phyloP scores from a whole-genome alignment of 2,329 filamentous ascomycete species.

The Arachnomyces sp. region DNA sequence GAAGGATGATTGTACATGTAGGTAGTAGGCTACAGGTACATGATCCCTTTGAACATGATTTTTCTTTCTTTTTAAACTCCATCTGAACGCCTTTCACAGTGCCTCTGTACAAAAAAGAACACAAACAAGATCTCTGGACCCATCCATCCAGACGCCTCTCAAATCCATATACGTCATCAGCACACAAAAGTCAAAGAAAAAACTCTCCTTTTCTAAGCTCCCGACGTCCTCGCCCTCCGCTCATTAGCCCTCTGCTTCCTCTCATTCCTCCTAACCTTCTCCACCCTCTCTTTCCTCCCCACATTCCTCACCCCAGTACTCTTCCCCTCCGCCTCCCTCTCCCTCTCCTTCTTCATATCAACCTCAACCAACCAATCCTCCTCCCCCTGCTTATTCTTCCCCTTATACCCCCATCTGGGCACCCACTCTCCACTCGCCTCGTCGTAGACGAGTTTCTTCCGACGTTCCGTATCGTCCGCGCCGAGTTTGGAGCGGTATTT shows the following conservation, averaged over 20 bases:
- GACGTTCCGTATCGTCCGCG: constrained; percentile 58
- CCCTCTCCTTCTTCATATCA: constrained; percentile 63
- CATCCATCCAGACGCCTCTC: no score
- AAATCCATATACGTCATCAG: constrained; percentile 2
- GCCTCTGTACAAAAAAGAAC: no score
- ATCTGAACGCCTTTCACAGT: no score
- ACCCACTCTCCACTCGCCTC: constrained; percentile 81
- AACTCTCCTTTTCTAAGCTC: constrained; percentile 13
- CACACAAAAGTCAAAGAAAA: constrained; percentile 13
- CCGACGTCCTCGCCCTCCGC: constrained; percentile 37
- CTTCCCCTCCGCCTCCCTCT: constrained; percentile 48
- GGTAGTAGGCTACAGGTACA: no score
- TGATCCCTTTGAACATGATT: no score
- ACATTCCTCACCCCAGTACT: constrained; percentile 57
- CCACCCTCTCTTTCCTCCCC: constrained; percentile 61
- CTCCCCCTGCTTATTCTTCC: constrained; percentile 75
- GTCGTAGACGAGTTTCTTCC: constrained; percentile 70
- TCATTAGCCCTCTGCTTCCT: constrained; percentile 62
- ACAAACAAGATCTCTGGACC: no score
- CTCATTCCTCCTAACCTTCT: constrained; percentile 57
- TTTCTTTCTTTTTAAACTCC: no score
- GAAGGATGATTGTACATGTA: no score
- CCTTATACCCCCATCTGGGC: constrained; percentile 91
- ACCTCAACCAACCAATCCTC: constrained; percentile 89
- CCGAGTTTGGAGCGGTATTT: constrained; percentile 63